Evolutionary conservation across 768 basidiomycete species (phyloP).

Genomic region (Russula virescens): DNA sequence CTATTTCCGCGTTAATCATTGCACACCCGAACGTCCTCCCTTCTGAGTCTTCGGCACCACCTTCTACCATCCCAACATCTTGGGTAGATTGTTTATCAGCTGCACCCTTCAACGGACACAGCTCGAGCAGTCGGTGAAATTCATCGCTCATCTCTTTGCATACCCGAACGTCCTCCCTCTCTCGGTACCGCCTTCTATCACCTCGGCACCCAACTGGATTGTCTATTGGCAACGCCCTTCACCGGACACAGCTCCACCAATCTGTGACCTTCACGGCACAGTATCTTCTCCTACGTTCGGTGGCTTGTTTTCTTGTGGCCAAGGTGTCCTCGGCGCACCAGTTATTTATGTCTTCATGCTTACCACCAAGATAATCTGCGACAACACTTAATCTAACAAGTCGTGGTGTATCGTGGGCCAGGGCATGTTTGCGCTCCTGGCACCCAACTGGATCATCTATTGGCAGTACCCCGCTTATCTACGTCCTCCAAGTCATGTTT

Average conservation of each 20-base stretch:
- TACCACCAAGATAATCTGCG: constrained; percentile 67
- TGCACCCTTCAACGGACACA: no score
- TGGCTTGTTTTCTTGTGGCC: constrained; percentile 87
- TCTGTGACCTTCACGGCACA: constrained; percentile 56
- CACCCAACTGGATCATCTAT: constrained; percentile 99
- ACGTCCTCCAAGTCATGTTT: constrained; percentile 92
- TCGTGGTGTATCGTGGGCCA: constrained; percentile 61
- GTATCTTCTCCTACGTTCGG: constrained; percentile 73
- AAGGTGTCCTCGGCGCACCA: constrained; percentile 87
- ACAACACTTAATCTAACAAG: constrained; percentile 69
- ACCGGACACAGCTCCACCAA: constrained; percentile 60
- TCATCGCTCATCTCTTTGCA: constrained; percentile 79
- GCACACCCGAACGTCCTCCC: no score
- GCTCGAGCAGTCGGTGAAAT: no score
- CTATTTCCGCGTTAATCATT: no score
- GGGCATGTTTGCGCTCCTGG: constrained; percentile 61
- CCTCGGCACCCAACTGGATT: constrained; percentile 36
- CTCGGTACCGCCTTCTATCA: constrained; percentile 27
- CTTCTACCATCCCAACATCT: no score
- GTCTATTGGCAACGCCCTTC: constrained; percentile 81
- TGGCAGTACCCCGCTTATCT: constrained; percentile 91
- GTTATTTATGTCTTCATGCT: constrained; percentile 94
- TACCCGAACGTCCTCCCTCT: constrained; percentile 76
- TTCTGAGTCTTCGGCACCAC: no score
- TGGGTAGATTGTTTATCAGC: no score